Evolutionary conservation across 345 rosid species (phyloP), one percentile per base, ranked within the genome.

Genomic region (Angophora floribunda): DNA sequence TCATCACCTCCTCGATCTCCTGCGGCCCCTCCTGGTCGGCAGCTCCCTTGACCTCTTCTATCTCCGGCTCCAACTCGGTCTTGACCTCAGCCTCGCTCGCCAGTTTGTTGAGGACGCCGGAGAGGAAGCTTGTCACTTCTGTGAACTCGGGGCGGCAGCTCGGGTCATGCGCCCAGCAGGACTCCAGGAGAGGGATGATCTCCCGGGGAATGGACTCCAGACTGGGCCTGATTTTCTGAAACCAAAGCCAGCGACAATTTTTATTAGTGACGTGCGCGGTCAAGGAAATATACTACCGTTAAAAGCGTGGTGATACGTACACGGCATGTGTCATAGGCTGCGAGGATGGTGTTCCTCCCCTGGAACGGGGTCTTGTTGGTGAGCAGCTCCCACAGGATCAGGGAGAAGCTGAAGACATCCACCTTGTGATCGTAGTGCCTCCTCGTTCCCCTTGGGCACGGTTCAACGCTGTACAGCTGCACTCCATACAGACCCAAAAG

Each of bases 351-450:
- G 41, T 55, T 36, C 36, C 87, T 79, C 86, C 93, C 95, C 45
- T 89, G 55, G 86, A 93, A 96, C 50, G 97, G 97, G 78, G 85
- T 61, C 89, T 89, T 86, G 86, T 94, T 96, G 21, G 95, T 93
- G 65, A 95, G 91, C 93, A 96, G 36, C 87, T 94, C 92, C 98
- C 98, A 96, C 13, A 95, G 89, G 85, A 96, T 93, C 28, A 96
- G 87, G 52, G 96, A 86, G 57, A 93, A 96, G 90, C 97, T 96
- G 89, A 94, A 96, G 45, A 95, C 97, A 88, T 96, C 98, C 45
- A 91, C 96, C 91, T 95, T 96, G 91, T 93, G 97, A 89, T 96
- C 95, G 65, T 96, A 96, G 44, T 91, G 94, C 87, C 89, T 91
- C 90, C 88, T 93, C 59, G 87, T 93, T 59, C 93, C 95, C 21